Percentiles rank a stretch among this genome's conserved stretches.
Conservation (phyloP, 495 filamentous ascomycete genomes). For the Annulohypoxylon bovei region DNA sequence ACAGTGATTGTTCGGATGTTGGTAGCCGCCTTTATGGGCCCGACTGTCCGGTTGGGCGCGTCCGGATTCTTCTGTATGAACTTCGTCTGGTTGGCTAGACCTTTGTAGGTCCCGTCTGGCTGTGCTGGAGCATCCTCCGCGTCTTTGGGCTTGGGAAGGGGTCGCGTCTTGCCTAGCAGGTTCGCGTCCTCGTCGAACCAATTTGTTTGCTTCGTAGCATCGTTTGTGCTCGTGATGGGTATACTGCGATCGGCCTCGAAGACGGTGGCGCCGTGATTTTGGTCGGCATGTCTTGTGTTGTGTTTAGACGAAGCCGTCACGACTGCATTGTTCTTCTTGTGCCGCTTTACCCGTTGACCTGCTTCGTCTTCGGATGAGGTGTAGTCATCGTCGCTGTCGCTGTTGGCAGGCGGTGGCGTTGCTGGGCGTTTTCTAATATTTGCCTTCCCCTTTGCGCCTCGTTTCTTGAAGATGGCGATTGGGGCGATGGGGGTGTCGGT, state of each 20-base stretch:
- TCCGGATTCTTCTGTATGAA: slow-evolving; percentile 88
- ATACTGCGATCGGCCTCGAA: slow-evolving; percentile 68
- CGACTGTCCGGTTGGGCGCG: slow-evolving; percentile 74
- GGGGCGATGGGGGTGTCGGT: slow-evolving; percentile 50
- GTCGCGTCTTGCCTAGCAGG: slow-evolving; percentile 71
- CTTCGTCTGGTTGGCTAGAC: slow-evolving; percentile 72
- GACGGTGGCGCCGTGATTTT: slow-evolving; percentile 61
- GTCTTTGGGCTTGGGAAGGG: slow-evolving; percentile 37
- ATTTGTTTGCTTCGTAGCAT: slow-evolving; percentile 92
- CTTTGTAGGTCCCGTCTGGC: slow-evolving; percentile 78
- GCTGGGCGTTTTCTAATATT: slow-evolving; percentile 84
- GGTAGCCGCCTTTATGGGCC: slow-evolving; percentile 87
- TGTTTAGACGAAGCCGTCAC: slow-evolving; percentile 65
- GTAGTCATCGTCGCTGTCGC: slow-evolving; percentile 67
- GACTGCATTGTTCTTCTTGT: slow-evolving; percentile 72
- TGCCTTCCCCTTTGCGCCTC: slow-evolving; percentile 76
- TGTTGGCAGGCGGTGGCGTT: slow-evolving; percentile 76
- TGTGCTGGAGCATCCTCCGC: slow-evolving; percentile 35
- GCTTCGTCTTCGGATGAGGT: slow-evolving; percentile 81
- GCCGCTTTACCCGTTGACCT: slow-evolving; percentile 78
- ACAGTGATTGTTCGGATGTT: slow-evolving; percentile 92
- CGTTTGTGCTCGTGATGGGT: slow-evolving; percentile 73
- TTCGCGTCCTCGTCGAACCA: slow-evolving; percentile 83
- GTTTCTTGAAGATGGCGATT: slow-evolving; percentile 86
- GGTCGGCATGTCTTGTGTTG: slow-evolving; percentile 50